A percentile compares a stretch with the other conserved stretches of the same genome.
These are phyloP conservation scores for Centrapalus pauciflorus DNA, from an alignment of 129 eudicot species.

Conservation along the genomic window DNA sequence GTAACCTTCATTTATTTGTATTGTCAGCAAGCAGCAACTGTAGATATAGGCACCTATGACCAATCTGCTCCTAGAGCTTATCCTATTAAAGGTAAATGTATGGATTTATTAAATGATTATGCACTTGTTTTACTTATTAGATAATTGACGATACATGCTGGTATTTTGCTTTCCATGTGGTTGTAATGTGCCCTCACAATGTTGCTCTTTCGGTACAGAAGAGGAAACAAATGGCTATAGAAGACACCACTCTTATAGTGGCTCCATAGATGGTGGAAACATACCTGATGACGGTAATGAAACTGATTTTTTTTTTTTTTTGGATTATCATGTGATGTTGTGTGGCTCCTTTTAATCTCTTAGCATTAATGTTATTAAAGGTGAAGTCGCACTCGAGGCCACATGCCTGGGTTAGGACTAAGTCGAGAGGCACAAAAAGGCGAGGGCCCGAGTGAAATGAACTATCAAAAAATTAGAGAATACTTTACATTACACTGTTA, in stretches of 20 bases:
- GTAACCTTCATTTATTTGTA: conserved; percentile 4
- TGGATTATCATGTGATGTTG: not conserved
- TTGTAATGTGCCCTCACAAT: conserved; percentile 13
- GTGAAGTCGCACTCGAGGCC: too few relatives aligned
- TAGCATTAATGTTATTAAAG: too few relatives aligned
- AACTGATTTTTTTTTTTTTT: not conserved
- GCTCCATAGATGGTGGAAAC: conserved; percentile 53
- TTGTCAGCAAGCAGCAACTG: conserved; percentile 60
- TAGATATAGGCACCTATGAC: conserved; percentile 87
- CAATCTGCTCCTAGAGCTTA: conserved; percentile 58
- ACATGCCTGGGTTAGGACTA: too few relatives aligned
- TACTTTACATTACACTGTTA: too few relatives aligned
- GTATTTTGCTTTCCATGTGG: conserved; percentile 9
- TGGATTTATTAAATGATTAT: conserved; percentile 6
- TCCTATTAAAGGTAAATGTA: conserved; percentile 43
- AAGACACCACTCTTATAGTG: conserved; percentile 49
- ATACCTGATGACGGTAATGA: conserved; percentile 52
- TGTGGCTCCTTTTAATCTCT: not conserved
- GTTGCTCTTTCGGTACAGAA: conserved; percentile 34
- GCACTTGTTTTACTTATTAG: not conserved
- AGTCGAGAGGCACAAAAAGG: too few relatives aligned
- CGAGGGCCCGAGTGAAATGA: too few relatives aligned
- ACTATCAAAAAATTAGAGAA: too few relatives aligned
- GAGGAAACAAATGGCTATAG: conserved; percentile 52
- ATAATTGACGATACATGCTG: not conserved